Evolutionary conservation across 75 land plant species (phyloP), one percentile per base, ranked within the genome.

Genomic region (Selaginella tamariscina): DNA sequence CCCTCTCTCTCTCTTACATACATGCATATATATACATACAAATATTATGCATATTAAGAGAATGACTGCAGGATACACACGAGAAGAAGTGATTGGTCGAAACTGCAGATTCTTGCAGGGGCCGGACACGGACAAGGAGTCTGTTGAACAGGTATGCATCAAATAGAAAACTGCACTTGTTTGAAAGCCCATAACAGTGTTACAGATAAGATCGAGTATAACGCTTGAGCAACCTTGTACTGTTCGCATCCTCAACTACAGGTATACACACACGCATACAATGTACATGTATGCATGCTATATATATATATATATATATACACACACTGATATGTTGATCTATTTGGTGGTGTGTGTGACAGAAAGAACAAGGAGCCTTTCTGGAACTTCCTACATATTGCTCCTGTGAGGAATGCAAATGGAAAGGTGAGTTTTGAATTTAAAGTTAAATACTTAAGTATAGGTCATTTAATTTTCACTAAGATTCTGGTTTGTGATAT

Each of bases 231-330:
- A 77, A 63, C 32, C 82, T 54, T 91, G 87, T 72, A 79, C 89
- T 31, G 87, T 86, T 57, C 83, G 89, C 71, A 80, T 91, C 66
- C 72, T 91, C 33, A 88, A 84, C 60, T 91, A 86, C 82, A 88
- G 97, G 97, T 91, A 65, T 32, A 28, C 26, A n/a, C n/a, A n/a
- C n/a, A n/a, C 9, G 11, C 15, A 66, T 20, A 30, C 8, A 30
- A 0, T 31, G 27, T 29, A 8, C 67, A 60, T 60, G n/a, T n/a
- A n/a, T n/a, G n/a, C n/a, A n/a, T n/a, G n/a, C n/a, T n/a, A n/a
- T n/a, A n/a, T n/a, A n/a, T n/a, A n/a, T n/a, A n/a, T n/a, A n/a
- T n/a, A n/a, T n/a, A n/a, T n/a, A 39, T 15, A 39, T 39, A 5
- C 49, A 5, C 49, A 5, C 15, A 5, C 15, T 15, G 49, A 15